Conservation (phyloP, 306 rosid genomes). For the Inga leiocalycina region DNA sequence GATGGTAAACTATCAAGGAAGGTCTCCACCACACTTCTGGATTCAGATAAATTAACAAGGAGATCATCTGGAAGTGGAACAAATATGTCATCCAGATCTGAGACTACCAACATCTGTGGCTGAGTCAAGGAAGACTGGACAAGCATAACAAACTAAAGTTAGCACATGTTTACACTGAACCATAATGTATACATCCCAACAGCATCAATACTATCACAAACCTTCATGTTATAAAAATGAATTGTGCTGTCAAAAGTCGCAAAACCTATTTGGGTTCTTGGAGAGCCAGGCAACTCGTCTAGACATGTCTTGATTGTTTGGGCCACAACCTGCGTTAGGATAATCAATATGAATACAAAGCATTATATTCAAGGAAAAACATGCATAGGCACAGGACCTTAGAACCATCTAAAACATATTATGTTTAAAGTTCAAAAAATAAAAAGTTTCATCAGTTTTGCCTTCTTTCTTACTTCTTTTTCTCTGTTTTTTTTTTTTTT, state of each 20-base stretch:
- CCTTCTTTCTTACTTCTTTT: neutral
- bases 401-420: conserved; percentile 29
- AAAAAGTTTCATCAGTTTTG: conserved; percentile 22
- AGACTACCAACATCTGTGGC: conserved; percentile 99
- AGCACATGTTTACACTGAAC: conserved; percentile 22
- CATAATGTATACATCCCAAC: conserved; percentile 18
- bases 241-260: conserved; percentile 97
- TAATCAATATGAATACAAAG: conserved; percentile 20
- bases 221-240: conserved; percentile 99
- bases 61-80: conserved; percentile 99
- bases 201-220: conserved; percentile 34
- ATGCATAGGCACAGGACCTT: conserved; percentile 3
- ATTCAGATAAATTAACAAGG: conserved; percentile 96
- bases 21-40: conserved; percentile 89
- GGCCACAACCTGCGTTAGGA: conserved; percentile 76
- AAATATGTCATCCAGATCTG: conserved; percentile 95
- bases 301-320: conserved; percentile 89
- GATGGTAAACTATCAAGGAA: conserved; percentile 96
- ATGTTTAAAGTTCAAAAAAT: conserved; percentile 2
- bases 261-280: conserved; percentile 97
- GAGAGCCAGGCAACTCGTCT: conserved; percentile 94
- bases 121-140: conserved; percentile 92
- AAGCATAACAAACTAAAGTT: conserved; percentile 37
- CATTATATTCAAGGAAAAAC: conserved; percentile 9
- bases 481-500: neutral